These are phyloP conservation scores for Larix kaempferi DNA, from an alignment of 75 land plant species.

Conservation along the genomic window DNA sequence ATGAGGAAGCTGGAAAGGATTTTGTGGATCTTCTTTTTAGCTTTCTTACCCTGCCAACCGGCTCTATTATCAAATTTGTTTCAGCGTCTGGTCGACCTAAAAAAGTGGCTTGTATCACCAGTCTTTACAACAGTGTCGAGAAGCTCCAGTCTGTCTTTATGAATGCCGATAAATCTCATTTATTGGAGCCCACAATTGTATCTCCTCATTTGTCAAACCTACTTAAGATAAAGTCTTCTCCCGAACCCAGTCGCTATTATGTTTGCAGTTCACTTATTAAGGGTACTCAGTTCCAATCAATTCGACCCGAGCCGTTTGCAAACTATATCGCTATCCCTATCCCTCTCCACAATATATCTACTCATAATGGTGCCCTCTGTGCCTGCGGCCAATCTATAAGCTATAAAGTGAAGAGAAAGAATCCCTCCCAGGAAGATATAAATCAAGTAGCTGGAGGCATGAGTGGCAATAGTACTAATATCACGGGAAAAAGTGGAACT, in stretches of 20 bases:
- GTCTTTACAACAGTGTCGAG: constrained; percentile 41
- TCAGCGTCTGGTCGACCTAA: background rate
- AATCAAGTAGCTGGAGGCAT: background rate
- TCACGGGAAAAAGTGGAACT: background rate
- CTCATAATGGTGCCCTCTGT: background rate
- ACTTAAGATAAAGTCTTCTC: too few relatives aligned
- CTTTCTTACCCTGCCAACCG: constrained; percentile 39
- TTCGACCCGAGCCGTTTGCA: too few relatives aligned
- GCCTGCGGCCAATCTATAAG: background rate
- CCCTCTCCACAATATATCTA: background rate
- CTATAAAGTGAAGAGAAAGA: background rate
- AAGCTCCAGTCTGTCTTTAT: constrained; percentile 8
- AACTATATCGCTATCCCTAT: too few relatives aligned
- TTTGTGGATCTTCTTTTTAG: constrained; percentile 40
- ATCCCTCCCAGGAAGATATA: background rate
- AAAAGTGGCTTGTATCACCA: constrained; percentile 16
- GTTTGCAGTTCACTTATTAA: too few relatives aligned
- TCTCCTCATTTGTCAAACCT: too few relatives aligned
- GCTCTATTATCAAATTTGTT: constrained; percentile 27
- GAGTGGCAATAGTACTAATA: background rate
- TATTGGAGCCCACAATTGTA: too few relatives aligned
- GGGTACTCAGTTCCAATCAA: too few relatives aligned
- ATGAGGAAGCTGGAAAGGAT: constrained; percentile 43
- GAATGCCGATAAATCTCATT: too few relatives aligned
- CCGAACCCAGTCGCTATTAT: too few relatives aligned